Percentiles rank a stretch among this genome's conserved stretches.
phyloP scores from a whole-genome alignment of 257 asterid genomes.

The Primulina huaijiensis region DNA sequence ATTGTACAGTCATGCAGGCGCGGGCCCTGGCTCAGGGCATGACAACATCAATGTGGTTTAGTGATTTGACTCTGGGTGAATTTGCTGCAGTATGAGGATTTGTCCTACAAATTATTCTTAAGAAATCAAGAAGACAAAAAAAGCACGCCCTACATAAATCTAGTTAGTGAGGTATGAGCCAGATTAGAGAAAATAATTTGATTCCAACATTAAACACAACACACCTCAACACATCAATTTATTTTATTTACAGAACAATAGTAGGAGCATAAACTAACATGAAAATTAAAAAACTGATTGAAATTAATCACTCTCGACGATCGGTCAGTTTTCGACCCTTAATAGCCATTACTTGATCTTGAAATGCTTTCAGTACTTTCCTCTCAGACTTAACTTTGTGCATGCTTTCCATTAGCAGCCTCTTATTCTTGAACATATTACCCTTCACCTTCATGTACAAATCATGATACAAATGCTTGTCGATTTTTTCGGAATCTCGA shows the following conservation, averaged over 20 bases:
- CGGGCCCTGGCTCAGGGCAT: too few species aligned
- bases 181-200: too few species aligned
- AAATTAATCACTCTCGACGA: not conserved
- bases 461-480: conserved; percentile 69
- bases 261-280: not conserved
- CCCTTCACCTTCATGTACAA: conserved; percentile 78
- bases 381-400: conserved; percentile 71
- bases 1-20: too few species aligned
- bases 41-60: too few species aligned
- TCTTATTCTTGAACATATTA: conserved; percentile 66
- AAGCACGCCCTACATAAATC: too few species aligned
- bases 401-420: conserved; percentile 67
- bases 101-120: too few species aligned
- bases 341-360: not conserved
- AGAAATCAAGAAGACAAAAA: too few species aligned
- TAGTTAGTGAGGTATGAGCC: too few species aligned
- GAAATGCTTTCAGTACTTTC: conserved; percentile 4
- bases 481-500: conserved; percentile 60
- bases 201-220: not conserved
- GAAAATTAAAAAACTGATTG: not conserved
- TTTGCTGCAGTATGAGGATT: too few species aligned
- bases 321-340: not conserved
- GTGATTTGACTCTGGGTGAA: too few species aligned
- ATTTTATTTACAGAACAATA: not conserved
- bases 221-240: not conserved